phyloP scores from a whole-genome alignment of 192 early-diverging fungal genomes.

The Entomortierella parvispora region DNA sequence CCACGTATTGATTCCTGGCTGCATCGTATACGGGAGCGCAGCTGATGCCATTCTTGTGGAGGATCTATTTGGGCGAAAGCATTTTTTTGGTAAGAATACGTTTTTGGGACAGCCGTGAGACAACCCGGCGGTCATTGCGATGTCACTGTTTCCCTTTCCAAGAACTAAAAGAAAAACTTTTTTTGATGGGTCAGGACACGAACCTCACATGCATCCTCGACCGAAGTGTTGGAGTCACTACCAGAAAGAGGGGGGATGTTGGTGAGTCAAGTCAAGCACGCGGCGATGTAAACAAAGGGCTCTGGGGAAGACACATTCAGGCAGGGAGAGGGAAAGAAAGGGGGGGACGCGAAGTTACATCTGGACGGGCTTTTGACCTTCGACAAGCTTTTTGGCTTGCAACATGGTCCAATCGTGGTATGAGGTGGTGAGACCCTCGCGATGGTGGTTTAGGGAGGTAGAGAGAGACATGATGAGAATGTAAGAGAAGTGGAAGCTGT shows the following conservation, averaged over 20 bases:
- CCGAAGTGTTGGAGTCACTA: constrained; percentile 64
- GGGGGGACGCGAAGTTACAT: constrained; percentile 55
- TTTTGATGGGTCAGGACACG: neutral
- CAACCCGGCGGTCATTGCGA: neutral
- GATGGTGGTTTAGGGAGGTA: constrained; percentile 7
- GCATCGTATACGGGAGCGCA: constrained; percentile 83
- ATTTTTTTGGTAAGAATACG: neutral
- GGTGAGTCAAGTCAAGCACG: neutral
- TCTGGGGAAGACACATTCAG: too few relatives aligned
- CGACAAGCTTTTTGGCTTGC: constrained; percentile 66
- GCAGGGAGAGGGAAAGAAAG: neutral
- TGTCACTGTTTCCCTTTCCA: neutral
- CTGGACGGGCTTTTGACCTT: constrained; percentile 70
- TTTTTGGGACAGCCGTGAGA: neutral
- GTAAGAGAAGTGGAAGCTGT: neutral
- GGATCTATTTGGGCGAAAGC: constrained; percentile 24
- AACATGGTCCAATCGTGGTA: constrained; percentile 72
- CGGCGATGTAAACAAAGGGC: neutral
- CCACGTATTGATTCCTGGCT: constrained; percentile 68
- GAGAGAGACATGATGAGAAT: neutral
- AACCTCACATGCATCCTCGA: constrained; percentile 78
- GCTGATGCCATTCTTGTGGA: constrained; percentile 80
- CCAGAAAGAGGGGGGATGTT: neutral
- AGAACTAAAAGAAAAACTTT: neutral
- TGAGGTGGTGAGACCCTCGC: constrained; percentile 55